A percentile compares a stretch with the other conserved stretches of the same genome.
These are phyloP conservation scores for Lithospermum erythrorhizon DNA, from an alignment of 257 asterid genomes.

Conservation along the genomic window DNA sequence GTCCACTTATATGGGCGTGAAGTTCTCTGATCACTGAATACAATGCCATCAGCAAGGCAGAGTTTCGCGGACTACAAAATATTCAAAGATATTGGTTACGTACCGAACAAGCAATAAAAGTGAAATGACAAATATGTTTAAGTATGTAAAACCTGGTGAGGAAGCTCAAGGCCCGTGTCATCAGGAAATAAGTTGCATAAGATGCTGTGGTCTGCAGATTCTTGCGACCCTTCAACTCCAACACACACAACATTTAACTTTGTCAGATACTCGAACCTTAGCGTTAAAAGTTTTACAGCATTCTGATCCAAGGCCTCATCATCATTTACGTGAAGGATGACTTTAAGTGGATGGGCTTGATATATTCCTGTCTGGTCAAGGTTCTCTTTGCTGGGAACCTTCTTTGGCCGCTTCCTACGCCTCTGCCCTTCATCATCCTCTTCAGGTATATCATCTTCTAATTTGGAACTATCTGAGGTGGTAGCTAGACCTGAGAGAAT, in stretches of 20 bases:
- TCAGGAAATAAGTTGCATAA: slow-evolving; percentile 94
- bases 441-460: slow-evolving; percentile 75
- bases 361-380: slow-evolving; percentile 79
- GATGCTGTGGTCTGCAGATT: slow-evolving; percentile 38
- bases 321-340: slow-evolving; percentile 58
- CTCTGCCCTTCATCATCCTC: slow-evolving; percentile 93
- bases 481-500: slow-evolving; percentile 31
- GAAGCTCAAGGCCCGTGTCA: slow-evolving; percentile 93
- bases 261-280: slow-evolving; percentile 73
- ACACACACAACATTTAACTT: slow-evolving; percentile 76
- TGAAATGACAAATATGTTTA: neutral
- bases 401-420: slow-evolving; percentile 88
- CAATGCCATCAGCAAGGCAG: slow-evolving; percentile 40
- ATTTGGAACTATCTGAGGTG: slow-evolving; percentile 52
- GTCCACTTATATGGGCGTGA: slow-evolving; percentile 97
- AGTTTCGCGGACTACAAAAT: slow-evolving; percentile 81
- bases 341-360: slow-evolving; percentile 86
- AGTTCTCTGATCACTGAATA: slow-evolving; percentile 58
- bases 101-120: slow-evolving; percentile 10
- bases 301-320: slow-evolving; percentile 42
- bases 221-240: slow-evolving; percentile 77
- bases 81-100: slow-evolving; percentile 14
- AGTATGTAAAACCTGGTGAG: slow-evolving; percentile 66
- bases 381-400: slow-evolving; percentile 69
- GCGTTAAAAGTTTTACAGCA: slow-evolving; percentile 45